These are phyloP conservation scores for Diaporthe helianthi DNA, from an alignment of 2,329 filamentous ascomycete species.

Conservation along the genomic window DNA sequence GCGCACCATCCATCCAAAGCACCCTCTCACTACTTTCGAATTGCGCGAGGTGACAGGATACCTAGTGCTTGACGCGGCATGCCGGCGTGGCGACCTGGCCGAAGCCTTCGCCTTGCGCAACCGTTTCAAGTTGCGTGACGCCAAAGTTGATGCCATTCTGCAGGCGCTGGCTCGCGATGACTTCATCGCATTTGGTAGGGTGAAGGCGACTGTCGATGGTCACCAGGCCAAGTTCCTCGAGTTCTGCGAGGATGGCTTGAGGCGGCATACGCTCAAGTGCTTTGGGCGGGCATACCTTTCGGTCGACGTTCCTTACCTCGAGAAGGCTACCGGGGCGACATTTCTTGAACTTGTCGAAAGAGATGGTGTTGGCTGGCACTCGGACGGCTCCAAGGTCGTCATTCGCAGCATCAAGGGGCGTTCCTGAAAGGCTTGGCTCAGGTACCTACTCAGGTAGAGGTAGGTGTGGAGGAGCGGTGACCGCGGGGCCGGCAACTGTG, in stretches of 20 bases:
- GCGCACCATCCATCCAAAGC: slow-evolving; percentile 69
- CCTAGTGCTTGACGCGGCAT: slow-evolving; percentile 86
- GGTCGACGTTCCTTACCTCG: slow-evolving; percentile 73
- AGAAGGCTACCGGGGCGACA: slow-evolving; percentile 69
- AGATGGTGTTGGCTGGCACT: slow-evolving; percentile 84
- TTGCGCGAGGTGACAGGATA: slow-evolving; percentile 82
- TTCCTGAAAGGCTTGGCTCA: slow-evolving; percentile 36
- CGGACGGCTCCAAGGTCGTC: slow-evolving; percentile 75
- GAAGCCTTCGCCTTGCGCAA: slow-evolving; percentile 74
- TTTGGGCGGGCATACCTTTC: slow-evolving; percentile 82
- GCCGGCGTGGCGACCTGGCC: slow-evolving; percentile 76
- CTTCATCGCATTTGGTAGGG: slow-evolving; percentile 78
- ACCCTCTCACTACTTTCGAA: slow-evolving; percentile 75
- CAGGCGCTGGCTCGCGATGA: slow-evolving; percentile 79
- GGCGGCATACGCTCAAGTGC: slow-evolving; percentile 82
- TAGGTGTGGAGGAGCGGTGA: background rate
- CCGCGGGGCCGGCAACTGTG: background rate
- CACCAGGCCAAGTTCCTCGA: slow-evolving; percentile 82
- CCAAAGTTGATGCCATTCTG: slow-evolving; percentile 73
- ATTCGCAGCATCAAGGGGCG: slow-evolving; percentile 67
- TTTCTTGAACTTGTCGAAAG: slow-evolving; percentile 75
- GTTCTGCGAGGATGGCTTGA: slow-evolving; percentile 77
- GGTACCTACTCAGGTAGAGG: too few relatives aligned
- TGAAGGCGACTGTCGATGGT: slow-evolving; percentile 77
- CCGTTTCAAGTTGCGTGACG: slow-evolving; percentile 67